Conservation (phyloP, 1,139 yeast species). For the Diutina ranongensis region DNA sequence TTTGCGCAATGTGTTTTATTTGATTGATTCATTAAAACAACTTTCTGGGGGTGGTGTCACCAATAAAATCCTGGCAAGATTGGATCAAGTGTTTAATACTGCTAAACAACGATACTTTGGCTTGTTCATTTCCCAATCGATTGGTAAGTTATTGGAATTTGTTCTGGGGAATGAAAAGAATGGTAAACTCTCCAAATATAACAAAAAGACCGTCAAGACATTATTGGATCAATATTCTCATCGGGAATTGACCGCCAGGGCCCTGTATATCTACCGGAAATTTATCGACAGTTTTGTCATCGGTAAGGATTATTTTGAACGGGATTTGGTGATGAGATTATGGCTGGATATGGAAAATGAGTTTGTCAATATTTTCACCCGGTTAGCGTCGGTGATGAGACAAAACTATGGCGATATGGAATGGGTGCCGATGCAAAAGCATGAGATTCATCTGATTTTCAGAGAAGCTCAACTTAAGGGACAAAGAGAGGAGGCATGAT, state of each 20-base stretch:
- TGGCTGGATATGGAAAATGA: slow-evolving; percentile 32
- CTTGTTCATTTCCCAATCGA: slow-evolving; percentile 28
- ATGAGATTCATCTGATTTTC: slow-evolving; percentile 4
- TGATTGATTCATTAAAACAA: slow-evolving; percentile 37
- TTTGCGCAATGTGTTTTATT: slow-evolving; percentile 50
- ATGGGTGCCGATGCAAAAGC: background rate
- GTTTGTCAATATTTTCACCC: slow-evolving; percentile 24
- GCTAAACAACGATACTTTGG: slow-evolving; percentile 33
- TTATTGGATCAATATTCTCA: slow-evolving; percentile 44
- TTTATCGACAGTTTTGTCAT: slow-evolving; percentile 47
- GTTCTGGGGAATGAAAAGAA: slow-evolving; percentile 40
- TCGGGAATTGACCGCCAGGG: slow-evolving; percentile 45
- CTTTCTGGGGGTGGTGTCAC: slow-evolving; percentile 18
- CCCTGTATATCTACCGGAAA: slow-evolving; percentile 43
- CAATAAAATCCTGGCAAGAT: slow-evolving; percentile 29
- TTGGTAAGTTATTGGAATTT: slow-evolving; percentile 59
- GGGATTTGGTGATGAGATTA: slow-evolving; percentile 31
- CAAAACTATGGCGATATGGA: slow-evolving; percentile 3
- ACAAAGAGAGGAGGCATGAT: background rate
- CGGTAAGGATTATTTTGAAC: slow-evolving; percentile 34
- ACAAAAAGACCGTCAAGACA: slow-evolving; percentile 45
- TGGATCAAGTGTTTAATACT: slow-evolving; percentile 36
- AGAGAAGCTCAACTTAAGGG: background rate
- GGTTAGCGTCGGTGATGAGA: slow-evolving; percentile 13
- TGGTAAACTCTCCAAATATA: slow-evolving; percentile 53